These are phyloP conservation scores for Cicer yamashitae DNA, from an alignment of 306 rosid genomes.

Conservation along the genomic window DNA sequence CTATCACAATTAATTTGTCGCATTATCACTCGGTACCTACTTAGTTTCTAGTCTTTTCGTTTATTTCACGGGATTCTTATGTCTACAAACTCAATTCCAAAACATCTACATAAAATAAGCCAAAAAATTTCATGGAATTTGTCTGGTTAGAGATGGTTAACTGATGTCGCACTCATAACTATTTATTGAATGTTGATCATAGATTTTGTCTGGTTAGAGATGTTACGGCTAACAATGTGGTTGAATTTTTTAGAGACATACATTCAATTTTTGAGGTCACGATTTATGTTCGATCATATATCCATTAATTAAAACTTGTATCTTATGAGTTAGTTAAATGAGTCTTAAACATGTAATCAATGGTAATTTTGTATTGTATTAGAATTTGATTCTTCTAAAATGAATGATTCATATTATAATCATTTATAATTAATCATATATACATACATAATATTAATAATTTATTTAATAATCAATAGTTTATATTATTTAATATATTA, in stretches of 20 bases:
- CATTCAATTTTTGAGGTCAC: not conserved
- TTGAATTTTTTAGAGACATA: constrained; percentile 12
- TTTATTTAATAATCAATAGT: too few species aligned
- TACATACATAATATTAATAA: too few species aligned
- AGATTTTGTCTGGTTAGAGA: constrained; percentile 3
- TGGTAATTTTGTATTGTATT: too few species aligned
- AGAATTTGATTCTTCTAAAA: too few species aligned
- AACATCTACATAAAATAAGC: not conserved
- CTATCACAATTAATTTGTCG: not conserved
- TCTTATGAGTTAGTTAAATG: too few species aligned
- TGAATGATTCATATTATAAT: too few species aligned
- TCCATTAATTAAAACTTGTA: too few species aligned
- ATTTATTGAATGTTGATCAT: not conserved
- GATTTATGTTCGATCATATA: not conserved
- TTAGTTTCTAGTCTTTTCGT: constrained; percentile 41
- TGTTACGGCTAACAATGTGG: not conserved
- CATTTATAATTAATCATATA: too few species aligned
- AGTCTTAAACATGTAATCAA: too few species aligned
- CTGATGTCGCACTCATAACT: constrained; percentile 29
- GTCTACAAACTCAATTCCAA: constrained; percentile 38
- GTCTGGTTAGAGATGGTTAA: too few species aligned
- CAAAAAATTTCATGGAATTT: too few species aligned
- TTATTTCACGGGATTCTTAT: constrained; percentile 42
- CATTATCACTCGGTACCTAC: constrained; percentile 11
- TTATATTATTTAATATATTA: too few species aligned